Percentiles rank a stretch among this genome's conserved stretches.
phyloP scores from a whole-genome alignment of 331 rosid species.

The Arachis monticola region DNA sequence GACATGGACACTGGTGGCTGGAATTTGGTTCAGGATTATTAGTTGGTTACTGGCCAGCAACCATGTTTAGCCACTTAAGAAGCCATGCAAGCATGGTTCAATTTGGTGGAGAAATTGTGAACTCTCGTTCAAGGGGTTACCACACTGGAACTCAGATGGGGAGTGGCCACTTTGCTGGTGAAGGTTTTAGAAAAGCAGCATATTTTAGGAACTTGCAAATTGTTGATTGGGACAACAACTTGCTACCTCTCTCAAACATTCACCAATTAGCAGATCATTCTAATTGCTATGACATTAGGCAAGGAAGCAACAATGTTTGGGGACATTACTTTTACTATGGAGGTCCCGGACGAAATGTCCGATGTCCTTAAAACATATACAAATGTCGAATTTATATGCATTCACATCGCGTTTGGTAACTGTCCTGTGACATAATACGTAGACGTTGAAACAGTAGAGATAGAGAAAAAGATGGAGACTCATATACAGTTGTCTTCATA shows the following conservation, averaged over 20 bases:
- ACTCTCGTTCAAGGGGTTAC: constrained; percentile 70
- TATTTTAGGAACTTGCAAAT: constrained; percentile 90
- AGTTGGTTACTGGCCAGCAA: constrained; percentile 96
- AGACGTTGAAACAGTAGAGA: too few relatives aligned
- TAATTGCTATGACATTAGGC: constrained; percentile 81
- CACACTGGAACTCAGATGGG: constrained; percentile 99
- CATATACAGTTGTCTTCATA: too few relatives aligned
- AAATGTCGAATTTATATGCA: too few relatives aligned
- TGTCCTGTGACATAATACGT: too few relatives aligned
- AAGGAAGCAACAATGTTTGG: constrained; percentile 77
- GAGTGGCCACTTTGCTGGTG: constrained; percentile 93
- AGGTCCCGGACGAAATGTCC: constrained; percentile 95
- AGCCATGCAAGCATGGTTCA: constrained; percentile 93
- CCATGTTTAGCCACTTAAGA: constrained; percentile 83
- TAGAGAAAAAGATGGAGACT: too few relatives aligned
- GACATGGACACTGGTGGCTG: constrained; percentile 99
- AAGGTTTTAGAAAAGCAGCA: constrained; percentile 90
- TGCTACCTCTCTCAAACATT: constrained; percentile 80
- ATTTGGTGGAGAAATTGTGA: constrained; percentile 96
- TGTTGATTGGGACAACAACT: constrained; percentile 95
- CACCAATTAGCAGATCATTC: constrained; percentile 86
- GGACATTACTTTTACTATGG: constrained; percentile 97
- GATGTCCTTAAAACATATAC: constrained; percentile 85
- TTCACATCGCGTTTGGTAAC: too few relatives aligned
- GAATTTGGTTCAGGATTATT: constrained; percentile 76